Evolutionary conservation across 2,329 filamentous ascomycete genomes (phyloP).

Genomic region (Xylariaceae sp.): DNA sequence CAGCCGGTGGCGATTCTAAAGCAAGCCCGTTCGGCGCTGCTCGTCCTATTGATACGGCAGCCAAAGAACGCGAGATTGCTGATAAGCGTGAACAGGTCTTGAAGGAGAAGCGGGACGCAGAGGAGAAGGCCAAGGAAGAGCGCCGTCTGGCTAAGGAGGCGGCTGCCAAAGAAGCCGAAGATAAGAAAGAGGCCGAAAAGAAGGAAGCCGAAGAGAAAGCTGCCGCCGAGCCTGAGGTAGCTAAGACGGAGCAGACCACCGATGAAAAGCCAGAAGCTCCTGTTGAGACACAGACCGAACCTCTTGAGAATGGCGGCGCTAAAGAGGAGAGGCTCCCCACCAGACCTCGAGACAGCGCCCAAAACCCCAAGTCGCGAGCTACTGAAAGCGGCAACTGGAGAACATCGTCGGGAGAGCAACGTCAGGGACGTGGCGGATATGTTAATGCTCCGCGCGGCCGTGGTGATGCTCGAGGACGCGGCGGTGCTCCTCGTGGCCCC

Average conservation of each 20-base stretch:
- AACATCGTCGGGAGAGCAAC: slow-evolving; percentile 45
- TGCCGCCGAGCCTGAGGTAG: slow-evolving; percentile 21
- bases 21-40: slow-evolving; percentile 91
- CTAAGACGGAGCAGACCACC: slow-evolving; percentile 32
- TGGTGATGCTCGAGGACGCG: slow-evolving; percentile 37
- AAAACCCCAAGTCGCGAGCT: slow-evolving; percentile 51
- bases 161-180: slow-evolving; percentile 53
- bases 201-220: slow-evolving; percentile 26
- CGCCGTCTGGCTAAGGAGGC: slow-evolving; percentile 62
- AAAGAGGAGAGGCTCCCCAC: slow-evolving; percentile 47
- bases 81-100: slow-evolving; percentile 74
- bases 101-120: slow-evolving; percentile 80
- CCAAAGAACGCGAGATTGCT: slow-evolving; percentile 84
- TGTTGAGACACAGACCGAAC: slow-evolving; percentile 6
- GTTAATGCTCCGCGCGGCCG: slow-evolving; percentile 31
- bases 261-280: slow-evolving; percentile 36
- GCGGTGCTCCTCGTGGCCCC: slow-evolving; percentile 41
- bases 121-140: slow-evolving; percentile 81
- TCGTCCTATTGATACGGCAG: slow-evolving; percentile 86
- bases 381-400: slow-evolving; percentile 60
- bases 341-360: slow-evolving; percentile 40
- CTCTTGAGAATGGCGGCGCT: slow-evolving; percentile 31
- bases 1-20: slow-evolving; percentile 63
- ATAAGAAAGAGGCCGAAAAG: slow-evolving; percentile 33
- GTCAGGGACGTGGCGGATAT: slow-evolving; percentile 32